Evolutionary conservation across 2,329 filamentous ascomycete genomes (phyloP).

Genomic region (Westerdykella aurantiaca): DNA sequence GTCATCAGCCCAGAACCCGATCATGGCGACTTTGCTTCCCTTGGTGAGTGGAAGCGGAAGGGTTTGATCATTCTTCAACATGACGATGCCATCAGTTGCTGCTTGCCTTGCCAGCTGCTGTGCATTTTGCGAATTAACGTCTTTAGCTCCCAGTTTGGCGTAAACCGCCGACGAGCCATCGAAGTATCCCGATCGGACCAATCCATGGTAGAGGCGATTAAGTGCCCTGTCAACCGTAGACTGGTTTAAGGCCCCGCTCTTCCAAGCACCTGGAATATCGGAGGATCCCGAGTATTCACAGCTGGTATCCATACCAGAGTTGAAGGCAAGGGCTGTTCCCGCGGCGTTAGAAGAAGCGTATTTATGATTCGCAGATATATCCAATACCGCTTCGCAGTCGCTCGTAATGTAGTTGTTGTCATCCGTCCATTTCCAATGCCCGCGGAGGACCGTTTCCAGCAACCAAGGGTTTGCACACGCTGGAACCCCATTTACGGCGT

Average conservation of each 20-base stretch:
- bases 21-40: constrained; percentile 48
- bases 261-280: constrained; percentile 8
- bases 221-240: constrained; percentile 48
- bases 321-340: constrained; percentile 21
- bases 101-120: constrained; percentile 53
- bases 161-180: neutral
- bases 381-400: constrained; percentile 59
- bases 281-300: constrained; percentile 4
- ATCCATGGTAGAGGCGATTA: constrained; percentile 49
- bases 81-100: constrained; percentile 43
- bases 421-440: constrained; percentile 59
- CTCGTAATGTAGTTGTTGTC: constrained; percentile 58
- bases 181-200: constrained; percentile 55
- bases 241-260: constrained; percentile 28
- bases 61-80: constrained; percentile 49
- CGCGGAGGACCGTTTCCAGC: constrained; percentile 57
- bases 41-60: constrained; percentile 41
- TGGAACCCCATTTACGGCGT: constrained; percentile 60
- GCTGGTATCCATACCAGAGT: constrained; percentile 15
- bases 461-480: constrained; percentile 60
- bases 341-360: constrained; percentile 26
- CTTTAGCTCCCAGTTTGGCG: constrained; percentile 14
- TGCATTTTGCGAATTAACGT: constrained; percentile 50
- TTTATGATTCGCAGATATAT: constrained; percentile 50
- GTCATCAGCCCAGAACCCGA: constrained; percentile 54